A percentile compares a stretch with the other conserved stretches of the same genome.
Evolutionary conservation across 2,329 filamentous ascomycete genomes (phyloP).

Genomic region (Fusarium nygamai): DNA sequence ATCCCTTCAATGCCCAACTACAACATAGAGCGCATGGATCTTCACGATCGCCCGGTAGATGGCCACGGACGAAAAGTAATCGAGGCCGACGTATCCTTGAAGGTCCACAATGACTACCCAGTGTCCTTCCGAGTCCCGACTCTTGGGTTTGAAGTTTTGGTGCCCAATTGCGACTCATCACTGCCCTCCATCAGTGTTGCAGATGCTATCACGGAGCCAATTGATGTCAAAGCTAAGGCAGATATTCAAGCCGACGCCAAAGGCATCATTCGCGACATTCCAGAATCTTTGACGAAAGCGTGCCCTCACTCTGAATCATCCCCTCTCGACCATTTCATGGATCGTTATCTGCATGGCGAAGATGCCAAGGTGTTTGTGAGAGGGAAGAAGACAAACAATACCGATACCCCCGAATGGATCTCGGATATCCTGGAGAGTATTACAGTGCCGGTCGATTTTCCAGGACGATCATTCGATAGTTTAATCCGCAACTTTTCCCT

Average conservation of each 20-base stretch:
- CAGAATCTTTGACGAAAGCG: slow-evolving; percentile 73
- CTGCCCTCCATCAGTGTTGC: slow-evolving; percentile 83
- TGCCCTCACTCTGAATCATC: slow-evolving; percentile 84
- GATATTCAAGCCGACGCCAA: slow-evolving; percentile 75
- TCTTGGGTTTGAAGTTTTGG: slow-evolving; percentile 84
- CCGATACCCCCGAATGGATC: slow-evolving; percentile 83
- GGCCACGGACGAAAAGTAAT: slow-evolving; percentile 69
- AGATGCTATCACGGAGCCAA: slow-evolving; percentile 73
- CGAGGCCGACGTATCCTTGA: slow-evolving; percentile 80
- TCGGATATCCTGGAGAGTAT: slow-evolving; percentile 82
- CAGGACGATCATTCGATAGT: slow-evolving; percentile 81
- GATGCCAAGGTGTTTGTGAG: slow-evolving; percentile 84
- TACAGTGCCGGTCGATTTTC: slow-evolving; percentile 85
- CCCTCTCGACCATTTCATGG: slow-evolving; percentile 84
- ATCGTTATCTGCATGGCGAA: slow-evolving; percentile 82
- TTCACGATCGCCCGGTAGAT: slow-evolving; percentile 73
- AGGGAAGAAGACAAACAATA: slow-evolving; percentile 74
- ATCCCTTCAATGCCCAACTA: slow-evolving; percentile 83
- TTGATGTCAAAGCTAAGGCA: slow-evolving; percentile 74
- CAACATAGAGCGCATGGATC: slow-evolving; percentile 81
- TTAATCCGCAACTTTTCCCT: slow-evolving; percentile 90
- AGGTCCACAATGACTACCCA: slow-evolving; percentile 80
- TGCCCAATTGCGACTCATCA: slow-evolving; percentile 79
- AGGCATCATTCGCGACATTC: slow-evolving; percentile 77
- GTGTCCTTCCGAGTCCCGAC: slow-evolving; percentile 80